Evolutionary conservation across 1,284 basidiomycete species (phyloP), one percentile per base, ranked within the genome.

Genomic region (Rhodotorula sp.): DNA sequence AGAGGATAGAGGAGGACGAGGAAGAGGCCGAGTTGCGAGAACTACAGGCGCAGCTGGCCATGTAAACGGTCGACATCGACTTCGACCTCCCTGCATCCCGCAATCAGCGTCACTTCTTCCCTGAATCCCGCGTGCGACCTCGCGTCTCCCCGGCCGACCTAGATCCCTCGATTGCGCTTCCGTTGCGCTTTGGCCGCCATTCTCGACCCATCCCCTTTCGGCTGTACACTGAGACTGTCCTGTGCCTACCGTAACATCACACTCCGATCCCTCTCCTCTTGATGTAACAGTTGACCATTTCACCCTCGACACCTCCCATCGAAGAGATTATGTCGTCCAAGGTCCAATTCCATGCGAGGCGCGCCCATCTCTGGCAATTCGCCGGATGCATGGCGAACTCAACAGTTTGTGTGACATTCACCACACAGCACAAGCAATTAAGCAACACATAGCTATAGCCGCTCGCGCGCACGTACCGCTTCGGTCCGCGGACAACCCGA

Each of bases 11-110:
- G 79, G 92, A 96, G 80, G 92, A 91, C 81, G 93, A 97, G 85
- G 95, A 98, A 82, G 96, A 95, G 77, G 90, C 87, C 59, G 90
- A 98, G 83, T 88, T 99, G 80, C 88, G 87, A 81, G 89, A 93
- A 81, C 85, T 99, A 78, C 96, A 98, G 84, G 95, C 93, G 26
- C 90, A 90, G 70, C 83, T 97, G 79, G 90, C 93, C 52, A 92
- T 95, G 90, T 95, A 79, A 71, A 26, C 43, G 12, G 14, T 21
- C 58, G 10, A 18, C 39, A n/a, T 10, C 51, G 34, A 26, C 26
- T 49, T 18, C 61, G 15, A 29, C 29, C 48, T 48, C 39, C 48
- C 2, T 31, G 1, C 39, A 43, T 12, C 5, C 12, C 34, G 1
- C 21, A 20, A 21, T 3, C 31, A 15, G 47, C 34, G n/a, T 15